Percentiles rank a stretch among this genome's conserved stretches.
phyloP scores from a whole-genome alignment of 73 alveolate species.

The Paramecium pentaurelia region DNA sequence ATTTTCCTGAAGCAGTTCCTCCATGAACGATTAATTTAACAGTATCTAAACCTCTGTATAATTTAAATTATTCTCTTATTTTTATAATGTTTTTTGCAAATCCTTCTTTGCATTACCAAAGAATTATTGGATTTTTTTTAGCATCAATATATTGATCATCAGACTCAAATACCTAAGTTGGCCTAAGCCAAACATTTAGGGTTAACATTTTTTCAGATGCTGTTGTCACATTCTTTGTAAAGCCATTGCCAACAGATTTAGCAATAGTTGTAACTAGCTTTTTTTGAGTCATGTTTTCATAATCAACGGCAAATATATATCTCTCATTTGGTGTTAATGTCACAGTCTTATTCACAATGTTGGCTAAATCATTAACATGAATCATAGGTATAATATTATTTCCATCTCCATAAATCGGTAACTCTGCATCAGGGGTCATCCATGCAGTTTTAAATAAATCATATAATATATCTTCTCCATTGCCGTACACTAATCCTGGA shows the following conservation, averaged over 20 bases:
- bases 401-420: slow-evolving; percentile 65
- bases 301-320: slow-evolving; percentile 70
- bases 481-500: slow-evolving; percentile 14
- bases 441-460: slow-evolving; percentile 45
- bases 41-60: slow-evolving; percentile 75
- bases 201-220: background rate
- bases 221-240: background rate
- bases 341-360: slow-evolving; percentile 48
- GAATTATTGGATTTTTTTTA: slow-evolving; percentile 41
- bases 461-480: slow-evolving; percentile 28
- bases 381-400: slow-evolving; percentile 65
- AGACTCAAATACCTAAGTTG: background rate
- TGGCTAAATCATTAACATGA: slow-evolving; percentile 69
- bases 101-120: slow-evolving; percentile 77
- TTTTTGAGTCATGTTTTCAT: slow-evolving; percentile 30
- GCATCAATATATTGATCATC: slow-evolving; percentile 29
- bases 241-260: slow-evolving; percentile 9
- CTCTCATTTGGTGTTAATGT: slow-evolving; percentile 25
- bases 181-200: background rate
- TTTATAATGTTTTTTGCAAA: slow-evolving; percentile 71
- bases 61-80: slow-evolving; percentile 72
- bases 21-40: slow-evolving; percentile 70
- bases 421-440: slow-evolving; percentile 44
- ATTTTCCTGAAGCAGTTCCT: slow-evolving; percentile 72
- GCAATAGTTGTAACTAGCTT: slow-evolving; percentile 15